Base-by-base conservation (phyloP, 2,329 filamentous ascomycete genomes). In the Talaromyces rugulosus region DNA sequence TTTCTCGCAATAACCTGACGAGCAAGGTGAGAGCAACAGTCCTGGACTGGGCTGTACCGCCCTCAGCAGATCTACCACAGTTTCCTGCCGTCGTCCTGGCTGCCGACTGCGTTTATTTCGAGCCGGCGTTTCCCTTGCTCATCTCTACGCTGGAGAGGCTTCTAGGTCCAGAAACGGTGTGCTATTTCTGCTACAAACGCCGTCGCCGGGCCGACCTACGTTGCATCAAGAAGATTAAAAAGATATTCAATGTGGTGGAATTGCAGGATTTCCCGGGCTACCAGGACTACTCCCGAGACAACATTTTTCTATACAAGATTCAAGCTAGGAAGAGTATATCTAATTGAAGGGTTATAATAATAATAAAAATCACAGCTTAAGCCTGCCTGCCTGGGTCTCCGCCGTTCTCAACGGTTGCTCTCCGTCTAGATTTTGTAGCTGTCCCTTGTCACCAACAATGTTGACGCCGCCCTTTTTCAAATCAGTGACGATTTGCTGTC, bases 31-130 rank as follows among this genome's bases (percentile, higher is more conserved):
- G 82, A 66, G 85, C 92, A 16, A 79, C 85, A 60, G 81, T 96
- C 30, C 83, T 97, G 67, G 90, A 97, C 74, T 97, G 94, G 94
- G 83, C 82, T 18, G 71, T 77, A 34, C 70, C 79, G 73, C 78
- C 63, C 60, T 75, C 62, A 59, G 68, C 61, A 65, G 80, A 57
- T 36, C 72, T 78, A 36, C 75, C 75, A 27, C 59, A 66, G 81
- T 60, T 80, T 82, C 91, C 92, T 18, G 87, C 93, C 69, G 82
- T 96, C 60, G 87, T 99, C 61, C 83, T 98, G n/a, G 95, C 95
- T 3, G 94, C 93, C 47, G 95, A 98, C 75, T 98, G 94, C 77
- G 92, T 96, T 56, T 99, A 98, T 80, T 96, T 96, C 75, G 95
- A 98, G 76, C 92, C 94, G 2, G 91, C 95, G 1, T 98, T 98